Evolutionary conservation across 371 early-diverging fungal species (phyloP).

Genomic region (Mortierella sp.): DNA sequence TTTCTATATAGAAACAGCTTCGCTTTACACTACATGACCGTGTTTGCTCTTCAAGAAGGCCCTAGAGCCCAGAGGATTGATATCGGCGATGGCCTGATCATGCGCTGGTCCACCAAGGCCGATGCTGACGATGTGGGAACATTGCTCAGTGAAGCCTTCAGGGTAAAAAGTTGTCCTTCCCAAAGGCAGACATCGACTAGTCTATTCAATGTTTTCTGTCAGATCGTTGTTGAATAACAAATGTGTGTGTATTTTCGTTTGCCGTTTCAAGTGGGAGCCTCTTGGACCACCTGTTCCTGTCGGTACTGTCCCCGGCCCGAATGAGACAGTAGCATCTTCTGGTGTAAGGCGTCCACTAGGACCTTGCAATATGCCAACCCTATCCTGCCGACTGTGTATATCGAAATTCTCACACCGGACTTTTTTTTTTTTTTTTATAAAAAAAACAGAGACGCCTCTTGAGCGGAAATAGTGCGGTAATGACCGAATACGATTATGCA

Average conservation of each 20-base stretch:
- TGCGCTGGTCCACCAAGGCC: slow-evolving; percentile 34
- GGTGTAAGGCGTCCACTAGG: background rate
- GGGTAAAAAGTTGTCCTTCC: background rate
- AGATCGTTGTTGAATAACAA: no score
- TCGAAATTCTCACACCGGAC: no score
- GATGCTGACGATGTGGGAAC: slow-evolving; percentile 10
- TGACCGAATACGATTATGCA: slow-evolving; percentile 21
- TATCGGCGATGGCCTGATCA: slow-evolving; percentile 20
- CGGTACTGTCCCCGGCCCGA: background rate
- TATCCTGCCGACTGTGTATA: no score
- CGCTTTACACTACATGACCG: background rate
- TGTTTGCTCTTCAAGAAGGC: background rate
- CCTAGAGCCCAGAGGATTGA: slow-evolving; percentile 5
- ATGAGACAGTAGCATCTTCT: slow-evolving; percentile 1
- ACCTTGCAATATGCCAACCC: no score
- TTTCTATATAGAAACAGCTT: background rate
- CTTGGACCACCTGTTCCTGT: slow-evolving; percentile 1
- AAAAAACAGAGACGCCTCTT: slow-evolving; percentile 9
- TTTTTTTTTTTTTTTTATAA: no score
- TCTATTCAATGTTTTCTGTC: no score
- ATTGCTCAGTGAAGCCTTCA: slow-evolving; percentile 3
- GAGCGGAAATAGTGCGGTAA: slow-evolving; percentile 6
- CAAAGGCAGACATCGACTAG: no score
- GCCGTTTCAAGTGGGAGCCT: slow-evolving; percentile 2
- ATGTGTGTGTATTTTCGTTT: background rate